Percentiles rank a stretch among this genome's conserved stretches.
These are phyloP conservation scores for Botrytis paeoniae DNA, from an alignment of 2,329 filamentous ascomycete species.

Conservation along the genomic window DNA sequence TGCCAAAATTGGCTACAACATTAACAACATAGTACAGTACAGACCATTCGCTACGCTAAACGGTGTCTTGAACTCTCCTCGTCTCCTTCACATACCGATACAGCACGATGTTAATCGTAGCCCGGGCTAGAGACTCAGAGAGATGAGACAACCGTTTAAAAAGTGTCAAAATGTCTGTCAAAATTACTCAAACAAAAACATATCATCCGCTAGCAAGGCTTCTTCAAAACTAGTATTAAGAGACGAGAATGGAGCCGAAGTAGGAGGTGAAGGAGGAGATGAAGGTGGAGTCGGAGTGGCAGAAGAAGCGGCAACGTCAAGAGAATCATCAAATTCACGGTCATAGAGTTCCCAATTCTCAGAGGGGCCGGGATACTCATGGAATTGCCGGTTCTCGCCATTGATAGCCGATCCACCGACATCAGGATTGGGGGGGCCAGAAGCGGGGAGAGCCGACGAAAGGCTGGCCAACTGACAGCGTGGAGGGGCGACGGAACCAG, in stretches of 20 bases:
- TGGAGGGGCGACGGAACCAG: not conserved
- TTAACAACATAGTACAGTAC: not conserved
- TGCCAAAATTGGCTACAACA: not conserved
- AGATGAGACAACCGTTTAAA: not conserved
- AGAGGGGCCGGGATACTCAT: too few relatives aligned
- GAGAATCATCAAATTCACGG: not conserved
- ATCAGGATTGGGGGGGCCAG: not conserved
- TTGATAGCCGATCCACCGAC: not conserved
- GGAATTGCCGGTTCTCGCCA: not conserved
- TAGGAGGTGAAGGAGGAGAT: not conserved
- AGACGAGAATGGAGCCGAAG: not conserved
- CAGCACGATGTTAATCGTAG: not conserved
- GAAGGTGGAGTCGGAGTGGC: too few relatives aligned
- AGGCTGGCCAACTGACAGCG: not conserved
- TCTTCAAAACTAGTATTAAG: not conserved
- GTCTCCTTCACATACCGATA: constrained; percentile 1
- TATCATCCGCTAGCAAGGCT: too few relatives aligned
- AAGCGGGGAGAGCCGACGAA: not conserved
- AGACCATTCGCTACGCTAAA: not conserved
- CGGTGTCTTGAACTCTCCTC: not conserved
- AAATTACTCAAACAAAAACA: not conserved
- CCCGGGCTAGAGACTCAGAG: not conserved
- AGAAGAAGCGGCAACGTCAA: not conserved
- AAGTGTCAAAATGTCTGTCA: not conserved
- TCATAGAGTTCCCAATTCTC: too few relatives aligned